A percentile compares a stretch with the other conserved stretches of the same genome.
Conservation (phyloP, 1,284 basidiomycete species). For the Sanghuangporus baumii region DNA sequence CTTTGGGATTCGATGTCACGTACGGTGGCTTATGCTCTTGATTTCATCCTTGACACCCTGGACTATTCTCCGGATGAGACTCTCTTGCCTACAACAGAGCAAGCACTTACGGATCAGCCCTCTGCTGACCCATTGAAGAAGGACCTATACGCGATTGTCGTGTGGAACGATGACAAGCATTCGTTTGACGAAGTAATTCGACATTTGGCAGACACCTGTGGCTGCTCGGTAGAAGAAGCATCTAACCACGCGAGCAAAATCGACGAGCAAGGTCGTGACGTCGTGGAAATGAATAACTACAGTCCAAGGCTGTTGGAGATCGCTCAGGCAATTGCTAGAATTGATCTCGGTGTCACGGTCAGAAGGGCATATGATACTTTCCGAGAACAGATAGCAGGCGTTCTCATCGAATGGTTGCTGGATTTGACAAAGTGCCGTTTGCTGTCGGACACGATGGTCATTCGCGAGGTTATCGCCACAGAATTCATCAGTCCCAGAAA, state of each 20-base stretch:
- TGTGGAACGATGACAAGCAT: slow-evolving; percentile 99
- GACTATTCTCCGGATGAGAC: slow-evolving; percentile 83
- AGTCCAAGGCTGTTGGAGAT: slow-evolving; percentile 69
- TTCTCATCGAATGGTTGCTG: slow-evolving; percentile 82
- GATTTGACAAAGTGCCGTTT: slow-evolving; percentile 74
- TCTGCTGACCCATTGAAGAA: slow-evolving; percentile 70
- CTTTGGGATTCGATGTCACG: slow-evolving; percentile 67
- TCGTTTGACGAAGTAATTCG: slow-evolving; percentile 87
- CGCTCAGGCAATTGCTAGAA: slow-evolving; percentile 77
- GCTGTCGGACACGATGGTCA: slow-evolving; percentile 58
- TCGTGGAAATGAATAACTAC: slow-evolving; percentile 76
- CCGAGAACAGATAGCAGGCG: slow-evolving; percentile 79
- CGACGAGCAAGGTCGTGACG: slow-evolving; percentile 82
- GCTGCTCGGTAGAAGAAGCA: slow-evolving; percentile 58
- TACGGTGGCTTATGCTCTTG: slow-evolving; percentile 73
- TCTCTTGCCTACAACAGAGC: slow-evolving; percentile 59
- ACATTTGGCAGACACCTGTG: slow-evolving; percentile 67
- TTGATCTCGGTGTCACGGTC: slow-evolving; percentile 91
- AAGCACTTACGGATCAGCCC: slow-evolving; percentile 65
- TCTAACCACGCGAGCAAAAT: slow-evolving; percentile 60
- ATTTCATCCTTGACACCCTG: slow-evolving; percentile 82
- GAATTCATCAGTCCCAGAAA: slow-evolving; percentile 63
- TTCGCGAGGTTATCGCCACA: slow-evolving; percentile 67
- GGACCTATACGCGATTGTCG: slow-evolving; percentile 78
- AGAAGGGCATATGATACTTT: slow-evolving; percentile 87